phyloP scores from a whole-genome alignment of 2,329 filamentous ascomycete genomes.

The Arthroderma uncinatum region DNA sequence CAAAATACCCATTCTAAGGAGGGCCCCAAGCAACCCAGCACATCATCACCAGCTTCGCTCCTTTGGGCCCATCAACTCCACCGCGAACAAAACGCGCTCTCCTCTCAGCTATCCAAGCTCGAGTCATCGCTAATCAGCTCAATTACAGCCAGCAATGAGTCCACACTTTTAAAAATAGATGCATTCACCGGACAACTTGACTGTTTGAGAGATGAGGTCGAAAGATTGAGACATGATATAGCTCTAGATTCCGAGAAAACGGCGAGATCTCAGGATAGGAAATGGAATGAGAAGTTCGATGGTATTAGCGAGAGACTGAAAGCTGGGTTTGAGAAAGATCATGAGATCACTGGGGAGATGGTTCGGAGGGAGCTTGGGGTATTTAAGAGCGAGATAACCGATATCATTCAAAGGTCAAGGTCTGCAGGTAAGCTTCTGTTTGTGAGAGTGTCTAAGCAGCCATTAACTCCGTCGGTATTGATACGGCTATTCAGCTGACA shows the following conservation, averaged over 20 bases:
- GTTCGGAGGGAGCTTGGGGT: slow-evolving; percentile 4
- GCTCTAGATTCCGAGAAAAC: slow-evolving; percentile 16
- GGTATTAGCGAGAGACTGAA: not conserved
- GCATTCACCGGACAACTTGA: not conserved
- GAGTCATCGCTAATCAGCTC: slow-evolving; percentile 10
- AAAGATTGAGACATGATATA: slow-evolving; percentile 9
- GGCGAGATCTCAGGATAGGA: not conserved
- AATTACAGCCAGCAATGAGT: not conserved
- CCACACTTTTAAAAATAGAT: not conserved
- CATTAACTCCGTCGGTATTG: too few species aligned
- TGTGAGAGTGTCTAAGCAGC: not conserved
- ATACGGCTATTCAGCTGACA: not conserved
- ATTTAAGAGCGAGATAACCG: slow-evolving; percentile 2
- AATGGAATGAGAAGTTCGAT: not conserved
- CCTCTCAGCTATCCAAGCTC: slow-evolving; percentile 20
- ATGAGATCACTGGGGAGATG: slow-evolving; percentile 2
- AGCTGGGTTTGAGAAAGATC: not conserved
- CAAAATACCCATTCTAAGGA: not conserved
- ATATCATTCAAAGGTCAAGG: not conserved
- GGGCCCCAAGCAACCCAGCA: not conserved
- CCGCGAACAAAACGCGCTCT: slow-evolving; percentile 26
- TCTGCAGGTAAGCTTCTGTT: not conserved
- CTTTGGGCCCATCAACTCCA: slow-evolving; percentile 33
- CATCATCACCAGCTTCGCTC: slow-evolving; percentile 17
- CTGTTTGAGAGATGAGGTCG: not conserved